Base-by-base conservation (phyloP, 2,329 filamentous ascomycete species). In the Cercospora citrullina region DNA sequence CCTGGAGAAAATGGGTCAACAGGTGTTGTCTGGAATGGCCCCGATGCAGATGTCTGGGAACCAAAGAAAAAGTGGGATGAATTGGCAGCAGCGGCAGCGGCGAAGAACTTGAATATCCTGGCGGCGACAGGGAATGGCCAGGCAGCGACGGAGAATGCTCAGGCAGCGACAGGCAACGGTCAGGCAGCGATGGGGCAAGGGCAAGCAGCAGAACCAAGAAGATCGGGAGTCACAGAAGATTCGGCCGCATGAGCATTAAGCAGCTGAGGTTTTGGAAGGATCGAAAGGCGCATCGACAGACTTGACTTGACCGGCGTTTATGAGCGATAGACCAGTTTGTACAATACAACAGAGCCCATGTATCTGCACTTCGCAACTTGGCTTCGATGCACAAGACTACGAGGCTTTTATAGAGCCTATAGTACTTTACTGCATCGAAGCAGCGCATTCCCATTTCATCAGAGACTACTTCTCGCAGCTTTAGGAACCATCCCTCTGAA, bases 31-130 rank as follows among this genome's bases (percentile, higher is more conserved):
- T 72, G 67, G 67, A 39, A 69, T 12, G 57, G 12, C 9, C 71
- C 71, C 12, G 26, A 66, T 7, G 18, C 12, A 8, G 18, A 64
- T 23, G 53, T 65, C 9, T 74, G 72, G 72, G 53, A 73, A 12
- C 58, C 72, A 23, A 74, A 73, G 61, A 8, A 59, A 10, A 68
- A 59, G 9, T 74, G 72, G 72, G 65, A 74, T 51, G 12, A 64
- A n/a, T 31, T 71, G 31, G 36, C 36, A 16, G 2, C 1, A 39
- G 14, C 3, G 33, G 33, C 12, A 16, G 14, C 12, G 33, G 33
- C 33, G 33, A 36, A 36, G n/a, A n/a, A n/a, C n/a, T n/a, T n/a
- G 14, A 36, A 36, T 36, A 1, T 36, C 33, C 33, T 5, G 33
- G 33, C 33, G 33, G 33, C 33, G 33, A 2, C 33, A 36, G 33